phyloP scores from a whole-genome alignment of 2,329 filamentous ascomycete species.

The Talaromyces albobiverticillius region DNA sequence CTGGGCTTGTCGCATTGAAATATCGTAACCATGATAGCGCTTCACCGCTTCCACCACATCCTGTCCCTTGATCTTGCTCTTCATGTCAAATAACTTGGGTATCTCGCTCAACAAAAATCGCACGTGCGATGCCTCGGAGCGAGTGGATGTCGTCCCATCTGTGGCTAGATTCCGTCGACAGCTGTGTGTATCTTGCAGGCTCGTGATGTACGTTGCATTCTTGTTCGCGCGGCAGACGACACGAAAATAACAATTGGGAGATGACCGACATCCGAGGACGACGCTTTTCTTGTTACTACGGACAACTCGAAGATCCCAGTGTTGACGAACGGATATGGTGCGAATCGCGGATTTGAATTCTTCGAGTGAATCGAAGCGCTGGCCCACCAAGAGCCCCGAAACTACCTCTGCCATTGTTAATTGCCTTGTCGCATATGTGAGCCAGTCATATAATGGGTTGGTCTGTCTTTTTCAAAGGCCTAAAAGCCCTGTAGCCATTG shows the following conservation, averaged over 20 bases:
- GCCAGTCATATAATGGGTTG: not conserved
- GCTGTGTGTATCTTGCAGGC: conserved; percentile 37
- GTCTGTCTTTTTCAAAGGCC: not conserved
- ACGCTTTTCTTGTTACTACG: conserved; percentile 42
- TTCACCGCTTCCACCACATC: conserved; percentile 41
- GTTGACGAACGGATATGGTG: conserved; percentile 39
- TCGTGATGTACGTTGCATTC: conserved; percentile 39
- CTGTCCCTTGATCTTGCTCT: conserved; percentile 33
- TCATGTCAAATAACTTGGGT: conserved; percentile 40
- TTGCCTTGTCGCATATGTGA: not conserved
- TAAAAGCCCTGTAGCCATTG: conserved; percentile 11
- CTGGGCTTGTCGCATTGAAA: conserved; percentile 39
- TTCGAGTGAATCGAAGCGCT: conserved; percentile 36
- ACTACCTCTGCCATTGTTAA: conserved; percentile 34
- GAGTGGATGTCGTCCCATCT: conserved; percentile 31
- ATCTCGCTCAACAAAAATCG: conserved; percentile 38
- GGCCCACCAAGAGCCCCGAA: conserved; percentile 38
- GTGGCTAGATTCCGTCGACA: conserved; percentile 31
- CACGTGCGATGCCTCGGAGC: conserved; percentile 40
- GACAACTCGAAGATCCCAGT: conserved; percentile 40
- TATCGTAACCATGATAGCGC: conserved; percentile 40
- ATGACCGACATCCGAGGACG: conserved; percentile 39
- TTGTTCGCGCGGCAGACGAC: conserved; percentile 41
- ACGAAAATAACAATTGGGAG: conserved; percentile 37
- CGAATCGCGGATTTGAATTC: conserved; percentile 38